A percentile compares a stretch with the other conserved stretches of the same genome.
Conservation (phyloP, 2,329 filamentous ascomycete species). For the Teratosphaeria pseudoeucalypti region DNA sequence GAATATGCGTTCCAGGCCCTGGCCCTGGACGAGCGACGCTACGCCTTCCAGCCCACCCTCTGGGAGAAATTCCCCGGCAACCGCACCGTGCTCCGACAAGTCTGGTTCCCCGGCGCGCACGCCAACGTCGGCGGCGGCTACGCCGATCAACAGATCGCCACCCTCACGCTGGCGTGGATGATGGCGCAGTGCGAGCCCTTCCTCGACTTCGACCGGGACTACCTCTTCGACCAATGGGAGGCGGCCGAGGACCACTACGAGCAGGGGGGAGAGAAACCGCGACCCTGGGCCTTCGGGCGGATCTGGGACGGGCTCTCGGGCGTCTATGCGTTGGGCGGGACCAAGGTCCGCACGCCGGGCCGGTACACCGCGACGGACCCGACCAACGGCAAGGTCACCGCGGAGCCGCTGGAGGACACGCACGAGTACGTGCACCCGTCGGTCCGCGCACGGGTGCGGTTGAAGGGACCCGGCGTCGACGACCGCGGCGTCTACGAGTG, state of each 20-base stretch:
- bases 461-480: constrained; percentile 36
- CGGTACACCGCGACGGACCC: constrained; percentile 38
- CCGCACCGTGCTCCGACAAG: constrained; percentile 35
- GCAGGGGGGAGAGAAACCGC: constrained; percentile 27
- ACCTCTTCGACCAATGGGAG: constrained; percentile 38
- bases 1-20: constrained; percentile 37
- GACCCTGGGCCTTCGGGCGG: constrained; percentile 41
- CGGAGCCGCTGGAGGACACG: constrained; percentile 36
- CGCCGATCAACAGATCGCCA: constrained; percentile 37
- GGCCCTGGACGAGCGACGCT: constrained; percentile 33
- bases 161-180: constrained; percentile 49
- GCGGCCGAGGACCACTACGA: constrained; percentile 36
- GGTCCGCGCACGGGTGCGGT: constrained; percentile 35
- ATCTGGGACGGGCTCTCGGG: constrained; percentile 38
- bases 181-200: constrained; percentile 41
- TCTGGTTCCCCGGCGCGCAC: constrained; percentile 41
- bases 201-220: constrained; percentile 38
- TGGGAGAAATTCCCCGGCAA: constrained; percentile 36
- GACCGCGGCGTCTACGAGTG: constrained; percentile 38
- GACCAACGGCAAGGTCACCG: constrained; percentile 30
- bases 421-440: constrained; percentile 44
- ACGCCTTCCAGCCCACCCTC: constrained; percentile 30
- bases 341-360: constrained; percentile 36
- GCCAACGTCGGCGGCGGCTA: constrained; percentile 37
- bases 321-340: constrained; percentile 38